These are phyloP conservation scores for Gillenia trifoliata DNA, from an alignment of 306 rosid species.

Conservation along the genomic window DNA sequence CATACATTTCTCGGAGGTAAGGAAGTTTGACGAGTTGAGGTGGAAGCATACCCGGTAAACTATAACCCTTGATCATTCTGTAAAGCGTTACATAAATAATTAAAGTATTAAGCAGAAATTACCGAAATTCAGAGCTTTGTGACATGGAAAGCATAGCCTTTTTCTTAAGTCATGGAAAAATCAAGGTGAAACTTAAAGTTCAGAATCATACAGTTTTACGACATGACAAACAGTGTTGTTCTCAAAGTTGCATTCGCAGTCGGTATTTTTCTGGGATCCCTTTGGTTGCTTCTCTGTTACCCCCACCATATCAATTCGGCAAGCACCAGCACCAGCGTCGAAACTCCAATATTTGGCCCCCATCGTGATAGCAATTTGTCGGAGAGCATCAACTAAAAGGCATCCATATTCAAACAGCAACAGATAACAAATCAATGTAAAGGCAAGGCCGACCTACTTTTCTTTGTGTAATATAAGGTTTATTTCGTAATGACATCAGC, in stretches of 20 bases:
- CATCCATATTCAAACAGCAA: neutral
- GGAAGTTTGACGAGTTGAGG: conserved; percentile 24
- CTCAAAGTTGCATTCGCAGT: conserved; percentile 2
- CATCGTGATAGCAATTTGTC: conserved; percentile 4
- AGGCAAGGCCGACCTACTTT: neutral
- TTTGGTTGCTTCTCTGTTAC: neutral
- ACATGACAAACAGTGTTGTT: conserved; percentile 7
- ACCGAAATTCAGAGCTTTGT: neutral
- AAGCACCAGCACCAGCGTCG: neutral
- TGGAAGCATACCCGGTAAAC: conserved; percentile 30
- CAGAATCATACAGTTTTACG: neutral
- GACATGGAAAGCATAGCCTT: neutral
- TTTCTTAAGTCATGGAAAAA: neutral
- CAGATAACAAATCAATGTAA: neutral
- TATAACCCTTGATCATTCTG: conserved; percentile 16
- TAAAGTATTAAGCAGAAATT: neutral
- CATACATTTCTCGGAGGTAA: conserved; percentile 23
- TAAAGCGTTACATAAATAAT: neutral
- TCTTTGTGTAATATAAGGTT: too few species aligned
- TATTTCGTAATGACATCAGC: too few species aligned
- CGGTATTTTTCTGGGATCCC: neutral
- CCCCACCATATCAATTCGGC: conserved; percentile 4
- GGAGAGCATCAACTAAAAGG: conserved; percentile 11
- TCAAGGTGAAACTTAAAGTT: neutral
- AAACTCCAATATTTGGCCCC: conserved; percentile 8